Evolutionary conservation across 306 rosid species (phyloP), one percentile per base, ranked within the genome.

Genomic region (Macrotyloma uniflorum): DNA sequence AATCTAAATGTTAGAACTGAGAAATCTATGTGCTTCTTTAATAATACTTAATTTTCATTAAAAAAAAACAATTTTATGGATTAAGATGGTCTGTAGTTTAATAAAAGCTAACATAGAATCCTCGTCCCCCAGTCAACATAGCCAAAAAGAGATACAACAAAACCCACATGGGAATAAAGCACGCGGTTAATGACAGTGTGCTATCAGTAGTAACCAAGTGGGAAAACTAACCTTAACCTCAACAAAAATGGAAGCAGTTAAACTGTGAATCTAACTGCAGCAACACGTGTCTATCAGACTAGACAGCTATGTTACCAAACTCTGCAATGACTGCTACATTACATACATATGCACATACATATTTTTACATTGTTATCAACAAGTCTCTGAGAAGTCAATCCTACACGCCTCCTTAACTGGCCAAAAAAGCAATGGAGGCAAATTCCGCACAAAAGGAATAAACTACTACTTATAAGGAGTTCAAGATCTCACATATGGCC

Each of bases 401-500:
- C 81, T 76, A 73, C 26, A 69, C 46, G 71, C 82, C 82, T 78
- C 79, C 78, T 54, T 62, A 61, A 77, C 45, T 54, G 46, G 14
- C 36, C 63, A 55, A 79, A 75, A 84, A 84, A 38, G 46, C 49
- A 49, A 46, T 8, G 74, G 82, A 76, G 78, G 76, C 59, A 46
- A 68, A 35, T 67, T 63, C 83, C 74, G 59, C 40, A 65, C 49
- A 67, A 54, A 53, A 49, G 32, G 50, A 82, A 76, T 47, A 33
- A 75, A 54, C 79, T 45, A 78, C 83, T 76, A 71, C 82, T 78
- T 67, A 38, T 43, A 62, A 61, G 58, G 57, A 55, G 49, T 71
- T 85, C 74, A 83, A 51, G 77, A 30, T 76, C 84, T 72, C 84
- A 81, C 67, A 74, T 72, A 81, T 67, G 86, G 86, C 90, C 87